Percentiles rank a stretch among this genome's conserved stretches.
Conservation (phyloP, 139 green algal species). For the Spirogloea muscicola region DNA sequence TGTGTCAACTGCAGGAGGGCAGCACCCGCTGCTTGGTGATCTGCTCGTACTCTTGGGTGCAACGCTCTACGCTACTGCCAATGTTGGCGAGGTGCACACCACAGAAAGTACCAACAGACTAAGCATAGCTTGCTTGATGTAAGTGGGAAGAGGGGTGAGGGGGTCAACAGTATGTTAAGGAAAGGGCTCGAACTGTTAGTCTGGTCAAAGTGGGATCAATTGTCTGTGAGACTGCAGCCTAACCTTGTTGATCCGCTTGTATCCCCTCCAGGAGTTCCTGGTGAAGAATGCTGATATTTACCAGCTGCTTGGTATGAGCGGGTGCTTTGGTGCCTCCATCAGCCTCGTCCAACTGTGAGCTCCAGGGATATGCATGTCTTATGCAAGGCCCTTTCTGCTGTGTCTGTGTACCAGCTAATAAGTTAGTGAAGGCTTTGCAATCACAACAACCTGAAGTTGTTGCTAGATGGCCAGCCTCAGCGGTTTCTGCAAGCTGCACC, state of each 20-base stretch:
- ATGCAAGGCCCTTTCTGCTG: too few relatives aligned
- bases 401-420: too few relatives aligned
- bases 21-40: constrained; percentile 63
- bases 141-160: neutral
- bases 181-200: neutral
- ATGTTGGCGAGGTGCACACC: constrained; percentile 2
- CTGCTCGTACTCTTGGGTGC: constrained; percentile 65
- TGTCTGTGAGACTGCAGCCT: neutral
- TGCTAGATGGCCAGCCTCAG: too few relatives aligned
- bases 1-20: constrained; percentile 1
- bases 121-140: neutral
- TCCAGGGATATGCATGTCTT: too few relatives aligned
- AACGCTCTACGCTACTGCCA: constrained; percentile 56
- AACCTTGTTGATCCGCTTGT: neutral
- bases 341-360: too few relatives aligned
- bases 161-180: neutral
- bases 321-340: too few relatives aligned
- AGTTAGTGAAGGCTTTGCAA: too few relatives aligned
- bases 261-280: too few relatives aligned
- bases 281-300: too few relatives aligned
- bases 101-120: neutral
- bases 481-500: too few relatives aligned
- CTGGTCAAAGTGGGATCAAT: neutral
- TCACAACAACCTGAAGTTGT: too few relatives aligned
- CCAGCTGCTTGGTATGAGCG: too few relatives aligned